Conservation (phyloP, 768 basidiomycete genomes). For the Serendipita sp. region DNA sequence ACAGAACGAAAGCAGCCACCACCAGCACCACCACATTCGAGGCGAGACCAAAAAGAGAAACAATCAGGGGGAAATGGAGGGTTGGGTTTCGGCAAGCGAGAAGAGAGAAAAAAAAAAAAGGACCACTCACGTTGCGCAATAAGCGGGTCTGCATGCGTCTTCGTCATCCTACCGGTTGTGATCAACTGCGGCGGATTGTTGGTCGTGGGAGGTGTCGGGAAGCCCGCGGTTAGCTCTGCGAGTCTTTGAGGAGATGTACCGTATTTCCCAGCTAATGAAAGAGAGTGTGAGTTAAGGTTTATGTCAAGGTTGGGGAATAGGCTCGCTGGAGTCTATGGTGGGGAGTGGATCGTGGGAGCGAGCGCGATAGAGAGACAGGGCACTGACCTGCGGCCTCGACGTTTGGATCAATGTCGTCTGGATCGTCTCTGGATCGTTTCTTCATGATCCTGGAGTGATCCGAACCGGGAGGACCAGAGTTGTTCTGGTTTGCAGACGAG, state of each 20-base stretch:
- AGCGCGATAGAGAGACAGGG: neutral
- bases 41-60: too few relatives aligned
- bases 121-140: neutral
- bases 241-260: neutral
- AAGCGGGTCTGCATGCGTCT: conserved; percentile 3
- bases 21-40: too few relatives aligned
- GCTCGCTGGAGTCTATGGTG: too few relatives aligned
- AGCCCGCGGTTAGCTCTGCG: neutral
- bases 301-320: too few relatives aligned
- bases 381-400: neutral
- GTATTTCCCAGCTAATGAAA: neutral
- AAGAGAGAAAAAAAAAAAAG: neutral
- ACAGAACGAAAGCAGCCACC: too few relatives aligned
- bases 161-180: conserved; percentile 1
- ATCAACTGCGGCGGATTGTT: neutral
- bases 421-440: neutral
- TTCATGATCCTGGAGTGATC: neutral
- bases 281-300: neutral
- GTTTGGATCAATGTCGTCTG: neutral
- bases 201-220: neutral
- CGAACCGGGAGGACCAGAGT: neutral
- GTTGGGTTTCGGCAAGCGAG: neutral
- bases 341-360: too few relatives aligned
- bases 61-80: neutral
- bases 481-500: neutral